phyloP scores from a whole-genome alignment of 2,329 filamentous ascomycete species.

The Penicillium sp. region DNA sequence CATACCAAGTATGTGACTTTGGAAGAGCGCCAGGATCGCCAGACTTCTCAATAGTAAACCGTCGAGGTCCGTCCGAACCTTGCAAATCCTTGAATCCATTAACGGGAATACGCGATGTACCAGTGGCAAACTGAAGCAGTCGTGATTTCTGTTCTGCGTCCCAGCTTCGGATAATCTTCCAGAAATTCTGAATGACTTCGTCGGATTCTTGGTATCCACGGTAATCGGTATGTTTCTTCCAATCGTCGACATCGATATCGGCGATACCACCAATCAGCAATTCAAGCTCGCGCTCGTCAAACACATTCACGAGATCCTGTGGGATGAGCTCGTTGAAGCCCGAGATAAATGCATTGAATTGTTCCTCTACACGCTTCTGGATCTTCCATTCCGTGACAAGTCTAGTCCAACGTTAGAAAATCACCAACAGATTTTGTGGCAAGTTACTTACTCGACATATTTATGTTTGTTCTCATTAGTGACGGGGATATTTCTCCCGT shows the following conservation, averaged over 20 bases:
- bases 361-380: conserved; percentile 94
- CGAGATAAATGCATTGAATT: conserved; percentile 96
- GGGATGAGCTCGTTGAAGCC: conserved; percentile 98
- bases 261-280: conserved; percentile 96
- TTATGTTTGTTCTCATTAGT: conserved; percentile 99
- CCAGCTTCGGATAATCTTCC: conserved; percentile 92
- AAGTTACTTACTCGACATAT: conserved; percentile 73
- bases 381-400: conserved; percentile 99
- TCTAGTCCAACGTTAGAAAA: conserved; percentile 32
- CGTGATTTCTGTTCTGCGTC: conserved; percentile 98
- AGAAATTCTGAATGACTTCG: conserved; percentile 97
- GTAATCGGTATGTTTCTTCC: conserved; percentile 99
- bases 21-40: conserved; percentile 86
- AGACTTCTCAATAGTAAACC: conserved; percentile 97
- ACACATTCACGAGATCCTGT: conserved; percentile 93
- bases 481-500: conserved; percentile 86
- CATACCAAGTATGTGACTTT: conserved; percentile 96
- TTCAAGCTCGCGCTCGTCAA: conserved; percentile 95
- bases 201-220: conserved; percentile 97
- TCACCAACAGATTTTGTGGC: background rate
- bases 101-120: conserved; percentile 95
- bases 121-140: conserved; percentile 92
- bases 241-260: conserved; percentile 99
- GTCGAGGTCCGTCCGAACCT: conserved; percentile 87
- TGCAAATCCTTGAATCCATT: conserved; percentile 99